phyloP scores from a whole-genome alignment of 2,329 filamentous ascomycete species.

The Pleochaeta shiraiana region DNA sequence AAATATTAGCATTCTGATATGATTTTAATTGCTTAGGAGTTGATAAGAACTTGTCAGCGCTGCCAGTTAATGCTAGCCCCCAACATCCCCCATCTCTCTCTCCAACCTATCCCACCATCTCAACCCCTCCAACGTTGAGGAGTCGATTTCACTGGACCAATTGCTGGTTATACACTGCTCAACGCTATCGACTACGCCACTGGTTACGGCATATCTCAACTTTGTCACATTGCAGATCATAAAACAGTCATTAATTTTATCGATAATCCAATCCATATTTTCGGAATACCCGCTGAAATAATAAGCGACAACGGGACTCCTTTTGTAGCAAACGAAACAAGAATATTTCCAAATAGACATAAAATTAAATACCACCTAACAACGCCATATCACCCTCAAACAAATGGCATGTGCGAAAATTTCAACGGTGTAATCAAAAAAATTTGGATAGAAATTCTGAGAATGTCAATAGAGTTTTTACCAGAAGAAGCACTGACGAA shows the following conservation, averaged over 20 bases:
- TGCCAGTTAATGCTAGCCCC: too few species aligned
- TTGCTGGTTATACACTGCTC: too few species aligned
- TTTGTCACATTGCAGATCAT: neutral
- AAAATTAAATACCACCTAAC: neutral
- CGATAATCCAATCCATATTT: neutral
- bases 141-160: too few species aligned
- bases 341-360: neutral
- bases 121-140: too few species aligned
- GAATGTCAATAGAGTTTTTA: too few species aligned
- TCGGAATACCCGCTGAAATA: neutral
- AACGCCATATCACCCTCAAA: neutral
- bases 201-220: too few species aligned
- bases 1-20: too few species aligned
- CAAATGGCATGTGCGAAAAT: neutral
- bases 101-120: neutral
- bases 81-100: too few species aligned
- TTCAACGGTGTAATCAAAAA: neutral
- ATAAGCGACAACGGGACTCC: neutral
- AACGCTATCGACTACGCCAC: too few species aligned
- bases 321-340: neutral
- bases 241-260: conserved; percentile 3
- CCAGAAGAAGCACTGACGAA: neutral
- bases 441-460: neutral
- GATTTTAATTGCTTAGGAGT: too few species aligned
- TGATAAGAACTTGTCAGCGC: too few species aligned